phyloP scores from a whole-genome alignment of 495 filamentous ascomycete genomes.

The Daldinia caldariorum region DNA sequence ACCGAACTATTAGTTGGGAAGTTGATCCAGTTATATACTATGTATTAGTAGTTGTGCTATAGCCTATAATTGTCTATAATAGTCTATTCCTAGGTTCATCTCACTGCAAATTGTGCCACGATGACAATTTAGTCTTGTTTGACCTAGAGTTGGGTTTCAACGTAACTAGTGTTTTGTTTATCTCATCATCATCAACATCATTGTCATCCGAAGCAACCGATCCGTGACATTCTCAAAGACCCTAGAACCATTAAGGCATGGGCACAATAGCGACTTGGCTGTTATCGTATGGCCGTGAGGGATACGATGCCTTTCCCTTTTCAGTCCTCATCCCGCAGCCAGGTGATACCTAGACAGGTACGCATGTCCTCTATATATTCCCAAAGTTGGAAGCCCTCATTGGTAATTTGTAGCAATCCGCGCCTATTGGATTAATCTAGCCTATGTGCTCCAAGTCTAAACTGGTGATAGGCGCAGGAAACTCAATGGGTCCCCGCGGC shows the following conservation, averaged over 20 bases:
- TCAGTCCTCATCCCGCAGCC: conserved; percentile 36
- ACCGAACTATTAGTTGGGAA: neutral
- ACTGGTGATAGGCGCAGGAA: conserved; percentile 37
- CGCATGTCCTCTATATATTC: conserved; percentile 19
- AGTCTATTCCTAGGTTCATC: conserved; percentile 5
- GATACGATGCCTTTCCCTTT: conserved; percentile 40
- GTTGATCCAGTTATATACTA: conserved; percentile 3
- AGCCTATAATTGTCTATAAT: conserved; percentile 8
- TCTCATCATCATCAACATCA: conserved; percentile 9
- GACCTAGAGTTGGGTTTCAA: conserved; percentile 16
- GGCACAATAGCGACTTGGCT: conserved; percentile 35
- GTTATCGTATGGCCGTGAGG: conserved; percentile 36
- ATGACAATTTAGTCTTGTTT: conserved; percentile 27
- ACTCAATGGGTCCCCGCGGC: conserved; percentile 27
- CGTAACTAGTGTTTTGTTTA: conserved; percentile 7
- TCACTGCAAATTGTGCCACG: conserved; percentile 29
- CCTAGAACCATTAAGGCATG: neutral
- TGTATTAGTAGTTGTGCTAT: conserved; percentile 14
- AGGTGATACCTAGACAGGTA: conserved; percentile 36
- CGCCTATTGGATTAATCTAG: conserved; percentile 36
- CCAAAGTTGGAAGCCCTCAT: conserved; percentile 30
- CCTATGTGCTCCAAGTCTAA: conserved; percentile 21
- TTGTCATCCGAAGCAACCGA: conserved; percentile 3
- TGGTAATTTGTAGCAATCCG: conserved; percentile 13
- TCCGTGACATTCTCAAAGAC: conserved; percentile 24